Evolutionary conservation across 805 yeast genomes (phyloP), one percentile per base, ranked within the genome.

Genomic region (Spathaspora girioi): DNA sequence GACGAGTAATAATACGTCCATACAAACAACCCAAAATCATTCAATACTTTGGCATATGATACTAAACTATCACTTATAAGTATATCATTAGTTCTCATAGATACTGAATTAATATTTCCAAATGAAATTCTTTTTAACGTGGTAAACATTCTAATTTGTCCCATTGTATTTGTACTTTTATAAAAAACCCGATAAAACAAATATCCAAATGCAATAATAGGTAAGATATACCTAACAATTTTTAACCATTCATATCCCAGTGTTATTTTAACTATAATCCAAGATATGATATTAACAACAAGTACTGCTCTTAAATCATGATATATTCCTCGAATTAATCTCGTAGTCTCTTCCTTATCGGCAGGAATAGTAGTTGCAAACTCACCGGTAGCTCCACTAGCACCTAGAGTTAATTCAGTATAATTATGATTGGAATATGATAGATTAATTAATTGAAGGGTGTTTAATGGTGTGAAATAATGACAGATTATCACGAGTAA

Each of bases 31-130:
- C 79, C 77, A 18, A 86, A 68, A 66, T 94, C 98, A 45, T 87
- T 84, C 46, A 89, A 60, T 0, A 90, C 87, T 61, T 83, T 84
- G 3, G 89, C 74, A 63, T 87, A 90, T 0, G 97, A 90, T 0
- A 96, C 87, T 45, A 94, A 71, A 5, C 91, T 83, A 70, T 93
- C 99, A 7, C 96, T 82, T 12, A 92, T 65, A 45, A 94, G 67
- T 38, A 93, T 87, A 63, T 93, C 97, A 50, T 88, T 87, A 15
- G 87, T 80, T 59, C 96, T 73, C 64, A 80, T 68, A 14, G 78
- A 77, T 14, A 67, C 59, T 10, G 72, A 67, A 59, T 86, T 86
- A 31, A 89, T 82, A 2, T 76, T 73, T 2, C 96, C 96, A 2
- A 62, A 47, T 5, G 78, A 47, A 3, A 88, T 71, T 48, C 96